Evolutionary conservation across 2,329 filamentous ascomycete species (phyloP).

Genomic region (Cordyceps farinosa): DNA sequence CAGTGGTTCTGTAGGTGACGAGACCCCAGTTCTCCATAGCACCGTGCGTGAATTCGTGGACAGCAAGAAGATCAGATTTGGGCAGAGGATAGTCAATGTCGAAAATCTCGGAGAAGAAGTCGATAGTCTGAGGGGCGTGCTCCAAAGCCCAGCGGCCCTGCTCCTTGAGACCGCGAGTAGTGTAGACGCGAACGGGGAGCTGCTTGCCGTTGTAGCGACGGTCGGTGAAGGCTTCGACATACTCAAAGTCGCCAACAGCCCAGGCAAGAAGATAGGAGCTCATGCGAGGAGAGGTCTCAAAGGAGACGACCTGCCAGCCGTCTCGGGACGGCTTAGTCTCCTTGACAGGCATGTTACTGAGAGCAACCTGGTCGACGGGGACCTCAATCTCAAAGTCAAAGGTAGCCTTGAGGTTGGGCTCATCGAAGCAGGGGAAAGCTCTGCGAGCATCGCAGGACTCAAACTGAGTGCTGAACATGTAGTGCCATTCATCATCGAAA

Average conservation of each 20-base stretch:
- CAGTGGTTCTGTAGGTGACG: constrained; percentile 89
- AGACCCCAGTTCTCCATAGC: constrained; percentile 98
- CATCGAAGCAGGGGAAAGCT: constrained; percentile 97
- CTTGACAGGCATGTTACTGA: constrained; percentile 96
- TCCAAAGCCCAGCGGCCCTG: constrained; percentile 87
- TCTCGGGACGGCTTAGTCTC: constrained; percentile 54
- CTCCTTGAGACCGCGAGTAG: constrained; percentile 87
- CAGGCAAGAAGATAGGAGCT: constrained; percentile 90
- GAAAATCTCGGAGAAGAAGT: constrained; percentile 95
- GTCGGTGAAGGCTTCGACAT: constrained; percentile 86
- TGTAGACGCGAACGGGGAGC: constrained; percentile 92
- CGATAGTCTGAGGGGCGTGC: constrained; percentile 88
- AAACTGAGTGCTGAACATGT: constrained; percentile 94
- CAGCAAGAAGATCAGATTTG: constrained; percentile 85
- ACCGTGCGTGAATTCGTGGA: constrained; percentile 84
- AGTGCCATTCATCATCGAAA: constrained; percentile 62
- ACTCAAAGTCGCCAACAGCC: constrained; percentile 93
- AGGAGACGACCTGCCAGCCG: constrained; percentile 71
- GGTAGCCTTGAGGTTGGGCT: constrained; percentile 93
- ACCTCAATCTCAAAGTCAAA: constrained; percentile 94
- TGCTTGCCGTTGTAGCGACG: constrained; percentile 87
- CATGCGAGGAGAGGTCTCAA: constrained; percentile 85
- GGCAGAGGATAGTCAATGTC: constrained; percentile 89
- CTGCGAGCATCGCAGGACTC: constrained; percentile 92
- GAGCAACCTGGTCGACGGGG: constrained; percentile 78